phyloP scores from a whole-genome alignment of 78 protist species.

The Guillardia theta region DNA sequence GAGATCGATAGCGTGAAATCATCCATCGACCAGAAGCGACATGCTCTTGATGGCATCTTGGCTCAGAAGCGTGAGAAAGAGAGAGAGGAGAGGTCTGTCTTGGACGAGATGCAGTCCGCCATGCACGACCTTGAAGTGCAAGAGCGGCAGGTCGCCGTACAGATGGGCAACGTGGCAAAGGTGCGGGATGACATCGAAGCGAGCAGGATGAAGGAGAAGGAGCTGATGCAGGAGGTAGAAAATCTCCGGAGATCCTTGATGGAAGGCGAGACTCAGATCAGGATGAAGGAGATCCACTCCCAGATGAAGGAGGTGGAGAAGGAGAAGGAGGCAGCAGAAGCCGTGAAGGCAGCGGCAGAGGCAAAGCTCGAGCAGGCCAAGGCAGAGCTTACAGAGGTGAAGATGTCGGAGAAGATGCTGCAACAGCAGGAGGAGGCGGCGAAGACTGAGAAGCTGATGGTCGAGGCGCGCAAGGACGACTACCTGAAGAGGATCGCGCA shows the following conservation, averaged over 20 bases:
- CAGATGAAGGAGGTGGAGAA: background rate
- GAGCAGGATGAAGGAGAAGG: background rate
- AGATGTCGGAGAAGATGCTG: background rate
- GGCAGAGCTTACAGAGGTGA: background rate
- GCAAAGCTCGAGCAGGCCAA: background rate
- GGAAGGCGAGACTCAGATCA: too few species aligned
- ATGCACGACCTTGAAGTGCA: too few species aligned
- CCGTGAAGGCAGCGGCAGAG: background rate
- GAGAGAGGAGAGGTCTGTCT: background rate
- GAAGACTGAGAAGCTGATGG: background rate
- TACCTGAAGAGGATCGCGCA: background rate
- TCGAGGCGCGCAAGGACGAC: background rate
- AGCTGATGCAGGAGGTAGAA: background rate
- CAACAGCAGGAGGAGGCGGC: background rate
- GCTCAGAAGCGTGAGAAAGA: background rate
- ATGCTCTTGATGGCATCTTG: background rate
- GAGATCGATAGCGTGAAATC: background rate
- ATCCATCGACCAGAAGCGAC: background rate
- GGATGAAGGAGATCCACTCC: too few species aligned
- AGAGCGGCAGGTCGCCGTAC: background rate
- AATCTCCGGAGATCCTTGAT: too few species aligned
- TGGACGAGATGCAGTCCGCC: background rate
- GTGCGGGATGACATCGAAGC: background rate
- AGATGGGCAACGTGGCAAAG: background rate
- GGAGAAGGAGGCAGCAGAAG: background rate